phyloP scores from a whole-genome alignment of 202 grass and related monocot species.

The Eragrostis tef region DNA sequence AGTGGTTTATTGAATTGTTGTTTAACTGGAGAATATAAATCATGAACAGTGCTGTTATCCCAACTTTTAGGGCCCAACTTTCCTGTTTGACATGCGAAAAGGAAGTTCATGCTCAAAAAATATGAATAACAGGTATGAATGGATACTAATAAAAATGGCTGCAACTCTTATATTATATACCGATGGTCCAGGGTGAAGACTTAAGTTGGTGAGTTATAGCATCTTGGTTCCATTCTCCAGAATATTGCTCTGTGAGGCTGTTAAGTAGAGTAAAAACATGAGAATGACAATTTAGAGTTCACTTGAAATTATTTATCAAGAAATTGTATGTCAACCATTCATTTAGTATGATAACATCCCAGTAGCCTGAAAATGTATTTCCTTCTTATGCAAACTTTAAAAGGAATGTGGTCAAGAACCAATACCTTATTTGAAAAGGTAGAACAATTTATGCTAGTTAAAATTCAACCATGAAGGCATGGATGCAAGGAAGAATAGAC shows the following conservation, averaged over 20 bases:
- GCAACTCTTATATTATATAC: constrained; percentile 39
- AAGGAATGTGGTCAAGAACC: not conserved
- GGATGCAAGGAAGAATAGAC: constrained; percentile 11
- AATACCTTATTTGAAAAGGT: not conserved
- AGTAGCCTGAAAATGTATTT: constrained; percentile 2
- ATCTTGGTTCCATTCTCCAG: constrained; percentile 49
- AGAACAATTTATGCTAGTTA: constrained; percentile 6
- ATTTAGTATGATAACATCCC: not conserved
- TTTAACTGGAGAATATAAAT: constrained; percentile 55
- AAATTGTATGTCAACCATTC: not conserved
- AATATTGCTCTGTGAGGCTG: constrained; percentile 56
- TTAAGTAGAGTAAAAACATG: constrained; percentile 31
- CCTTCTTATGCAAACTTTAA: not conserved
- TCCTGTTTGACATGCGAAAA: constrained; percentile 49
- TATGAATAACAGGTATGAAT: constrained; percentile 3
- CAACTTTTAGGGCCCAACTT: constrained; percentile 36
- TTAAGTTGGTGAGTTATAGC: constrained; percentile 40
- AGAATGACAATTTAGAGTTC: constrained; percentile 2
- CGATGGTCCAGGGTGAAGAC: constrained; percentile 54
- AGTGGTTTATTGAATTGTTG: constrained; percentile 43
- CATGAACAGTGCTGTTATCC: constrained; percentile 35
- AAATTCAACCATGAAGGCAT: not conserved
- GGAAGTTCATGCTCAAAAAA: constrained; percentile 1
- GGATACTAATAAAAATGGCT: not conserved
- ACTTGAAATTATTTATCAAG: not conserved